A percentile compares a stretch with the other conserved stretches of the same genome.
Conservation (phyloP, 768 basidiomycete genomes). For the Ramaria rubella region DNA sequence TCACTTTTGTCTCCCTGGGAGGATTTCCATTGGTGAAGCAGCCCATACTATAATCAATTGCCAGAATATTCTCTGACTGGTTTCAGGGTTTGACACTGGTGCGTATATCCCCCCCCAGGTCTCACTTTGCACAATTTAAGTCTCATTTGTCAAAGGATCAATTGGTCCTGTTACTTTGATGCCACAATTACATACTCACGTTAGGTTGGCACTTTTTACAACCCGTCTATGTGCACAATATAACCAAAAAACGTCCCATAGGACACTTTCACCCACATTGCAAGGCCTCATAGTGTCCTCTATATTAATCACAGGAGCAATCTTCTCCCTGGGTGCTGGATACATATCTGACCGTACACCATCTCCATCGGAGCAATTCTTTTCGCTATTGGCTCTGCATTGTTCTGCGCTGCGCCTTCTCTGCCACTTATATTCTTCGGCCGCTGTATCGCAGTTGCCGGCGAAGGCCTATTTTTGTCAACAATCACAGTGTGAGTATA, state of each 20-base stretch:
- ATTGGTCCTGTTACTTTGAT: slow-evolving; percentile 44
- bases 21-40: not conserved
- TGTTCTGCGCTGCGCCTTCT: slow-evolving; percentile 31
- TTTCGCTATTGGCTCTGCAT: slow-evolving; percentile 35
- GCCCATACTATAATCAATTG: no score
- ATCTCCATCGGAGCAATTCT: slow-evolving; percentile 38
- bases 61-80: no score
- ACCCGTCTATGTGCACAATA: no score
- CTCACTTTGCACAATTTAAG: not conserved
- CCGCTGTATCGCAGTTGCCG: slow-evolving; percentile 39
- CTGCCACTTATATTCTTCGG: slow-evolving; percentile 38
- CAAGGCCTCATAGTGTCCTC: slow-evolving; percentile 40
- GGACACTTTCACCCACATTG: slow-evolving; percentile 27
- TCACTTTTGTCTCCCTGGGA: not conserved
- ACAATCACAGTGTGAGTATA: slow-evolving; percentile 28
- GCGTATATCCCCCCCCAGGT: not conserved
- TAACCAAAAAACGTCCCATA: no score
- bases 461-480: slow-evolving; percentile 41
- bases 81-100: not conserved
- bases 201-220: no score
- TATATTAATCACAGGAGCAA: slow-evolving; percentile 36
- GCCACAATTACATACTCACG: slow-evolving; percentile 35
- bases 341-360: slow-evolving; percentile 39
- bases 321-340: slow-evolving; percentile 36
- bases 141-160: slow-evolving; percentile 11